Conservation (phyloP, 2,329 filamentous ascomycete genomes). For the Fusarium irregulare region DNA sequence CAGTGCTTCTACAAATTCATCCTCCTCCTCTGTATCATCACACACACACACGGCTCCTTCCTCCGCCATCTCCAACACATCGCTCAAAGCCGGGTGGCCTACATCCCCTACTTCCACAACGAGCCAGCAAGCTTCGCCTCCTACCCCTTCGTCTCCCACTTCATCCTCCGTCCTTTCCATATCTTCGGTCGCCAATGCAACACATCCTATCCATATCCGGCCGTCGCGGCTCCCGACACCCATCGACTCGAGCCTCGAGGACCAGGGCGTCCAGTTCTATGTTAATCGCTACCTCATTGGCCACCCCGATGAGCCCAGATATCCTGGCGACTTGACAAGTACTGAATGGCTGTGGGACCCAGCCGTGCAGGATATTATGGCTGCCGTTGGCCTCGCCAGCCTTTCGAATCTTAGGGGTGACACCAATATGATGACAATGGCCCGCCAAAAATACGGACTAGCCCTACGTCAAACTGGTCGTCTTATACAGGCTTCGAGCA, state of each 20-base stretch:
- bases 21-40: constrained; percentile 20
- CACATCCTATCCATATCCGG: not conserved
- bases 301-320: constrained; percentile 62
- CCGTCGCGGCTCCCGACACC: constrained; percentile 42
- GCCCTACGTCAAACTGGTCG: constrained; percentile 62
- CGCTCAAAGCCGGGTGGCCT: constrained; percentile 34
- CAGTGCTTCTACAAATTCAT: constrained; percentile 31
- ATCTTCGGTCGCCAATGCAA: constrained; percentile 1
- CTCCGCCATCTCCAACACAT: constrained; percentile 32
- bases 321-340: constrained; percentile 52
- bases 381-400: constrained; percentile 68
- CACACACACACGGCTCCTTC: constrained; percentile 22
- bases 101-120: constrained; percentile 31
- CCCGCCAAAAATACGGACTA: constrained; percentile 64
- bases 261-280: constrained; percentile 64
- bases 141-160: constrained; percentile 35
- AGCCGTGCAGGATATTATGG: constrained; percentile 61
- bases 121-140: constrained; percentile 28
- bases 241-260: constrained; percentile 57
- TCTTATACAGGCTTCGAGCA: constrained; percentile 52
- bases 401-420: constrained; percentile 65
- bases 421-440: constrained; percentile 57
- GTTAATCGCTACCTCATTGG: constrained; percentile 63
- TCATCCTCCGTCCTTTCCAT: constrained; percentile 19
- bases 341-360: constrained; percentile 54